phyloP scores from a whole-genome alignment of 2,329 filamentous ascomycete genomes.

The Aplosporella prunicola region DNA sequence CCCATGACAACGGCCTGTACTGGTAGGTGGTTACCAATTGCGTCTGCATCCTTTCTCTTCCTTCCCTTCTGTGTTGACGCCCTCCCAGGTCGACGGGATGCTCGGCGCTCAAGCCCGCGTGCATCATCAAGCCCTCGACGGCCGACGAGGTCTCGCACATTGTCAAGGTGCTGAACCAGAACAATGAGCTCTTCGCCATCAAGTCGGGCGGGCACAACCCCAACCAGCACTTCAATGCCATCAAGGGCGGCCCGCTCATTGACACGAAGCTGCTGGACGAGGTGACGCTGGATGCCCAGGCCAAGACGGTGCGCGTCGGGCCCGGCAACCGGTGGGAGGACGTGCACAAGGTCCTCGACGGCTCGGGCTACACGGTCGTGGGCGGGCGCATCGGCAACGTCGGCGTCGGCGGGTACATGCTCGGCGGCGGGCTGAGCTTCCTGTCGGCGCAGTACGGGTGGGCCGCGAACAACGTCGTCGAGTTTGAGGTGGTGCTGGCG shows the following conservation, averaged over 20 bases:
- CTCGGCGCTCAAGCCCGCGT: constrained; percentile 21
- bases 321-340: constrained; percentile 26
- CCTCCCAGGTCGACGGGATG: constrained; percentile 20
- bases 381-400: constrained; percentile 41
- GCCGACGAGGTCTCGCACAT: constrained; percentile 44
- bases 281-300: constrained; percentile 17
- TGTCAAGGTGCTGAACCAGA: constrained; percentile 37
- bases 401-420: constrained; percentile 39
- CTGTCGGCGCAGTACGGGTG: constrained; percentile 33
- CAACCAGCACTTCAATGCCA: constrained; percentile 38
- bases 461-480: constrained; percentile 39
- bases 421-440: constrained; percentile 37
- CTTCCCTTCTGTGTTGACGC: not conserved
- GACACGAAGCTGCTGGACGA: constrained; percentile 33
- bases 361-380: constrained; percentile 29
- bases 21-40: no score
- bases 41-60: not conserved
- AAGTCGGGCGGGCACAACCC: constrained; percentile 42
- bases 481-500: constrained; percentile 40
- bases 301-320: constrained; percentile 22
- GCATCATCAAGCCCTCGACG: constrained; percentile 19
- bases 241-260: constrained; percentile 35
- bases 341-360: constrained; percentile 30
- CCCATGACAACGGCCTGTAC: constrained; percentile 3
- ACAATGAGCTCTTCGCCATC: constrained; percentile 43